A percentile compares a stretch with the other conserved stretches of the same genome.
phyloP scores from a whole-genome alignment of 2,329 filamentous ascomycete species.

The Fusarium siculi region DNA sequence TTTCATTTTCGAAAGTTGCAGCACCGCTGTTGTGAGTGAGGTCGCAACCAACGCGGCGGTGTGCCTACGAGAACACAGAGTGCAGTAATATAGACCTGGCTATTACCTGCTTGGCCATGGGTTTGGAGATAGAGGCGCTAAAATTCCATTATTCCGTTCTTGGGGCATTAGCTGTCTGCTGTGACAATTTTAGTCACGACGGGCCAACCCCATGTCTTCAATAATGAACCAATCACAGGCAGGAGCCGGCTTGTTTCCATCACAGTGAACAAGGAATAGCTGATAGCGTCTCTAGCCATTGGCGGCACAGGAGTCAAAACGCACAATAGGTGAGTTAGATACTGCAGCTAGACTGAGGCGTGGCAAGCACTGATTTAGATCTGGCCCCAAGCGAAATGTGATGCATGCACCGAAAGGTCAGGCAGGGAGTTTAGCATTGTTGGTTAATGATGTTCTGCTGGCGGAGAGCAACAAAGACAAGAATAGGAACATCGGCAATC shows the following conservation, averaged over 20 bases:
- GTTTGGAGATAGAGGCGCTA: conserved; percentile 32
- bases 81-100: conserved; percentile 34
- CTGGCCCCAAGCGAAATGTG: conserved; percentile 1
- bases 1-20: conserved; percentile 11
- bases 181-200: conserved; percentile 41
- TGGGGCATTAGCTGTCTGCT: conserved; percentile 21
- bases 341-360: conserved; percentile 17
- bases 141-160: conserved; percentile 31
- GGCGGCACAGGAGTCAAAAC: conserved; percentile 24
- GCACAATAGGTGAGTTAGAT: conserved; percentile 17
- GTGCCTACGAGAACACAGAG: conserved; percentile 27
- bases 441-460: background rate
- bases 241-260: conserved; percentile 23
- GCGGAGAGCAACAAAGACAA: conserved; percentile 5
- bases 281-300: conserved; percentile 4
- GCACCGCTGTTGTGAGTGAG: conserved; percentile 19
- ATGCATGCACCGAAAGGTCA: background rate
- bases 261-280: conserved; percentile 31
- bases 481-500: conserved; percentile 22
- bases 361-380: conserved; percentile 27
- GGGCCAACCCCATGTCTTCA: conserved; percentile 23
- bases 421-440: conserved; percentile 1
- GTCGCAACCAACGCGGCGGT: conserved; percentile 38
- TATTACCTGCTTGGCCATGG: conserved; percentile 27
- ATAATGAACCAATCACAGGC: conserved; percentile 32